Base-by-base conservation (phyloP, 2,329 filamentous ascomycete species). In the Aspergillus jensenii region DNA sequence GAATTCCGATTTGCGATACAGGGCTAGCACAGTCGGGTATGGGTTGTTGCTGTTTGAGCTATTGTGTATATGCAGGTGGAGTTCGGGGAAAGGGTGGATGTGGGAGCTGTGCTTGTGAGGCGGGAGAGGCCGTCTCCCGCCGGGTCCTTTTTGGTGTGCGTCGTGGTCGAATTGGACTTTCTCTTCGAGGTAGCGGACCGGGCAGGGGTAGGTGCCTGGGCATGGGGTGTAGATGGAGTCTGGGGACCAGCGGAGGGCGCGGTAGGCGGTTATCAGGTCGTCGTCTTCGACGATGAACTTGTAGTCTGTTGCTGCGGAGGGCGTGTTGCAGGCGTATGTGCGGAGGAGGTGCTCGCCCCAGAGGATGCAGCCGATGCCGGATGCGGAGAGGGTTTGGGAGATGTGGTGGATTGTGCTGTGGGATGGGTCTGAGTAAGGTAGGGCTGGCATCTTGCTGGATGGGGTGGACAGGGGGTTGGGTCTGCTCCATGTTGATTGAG, bases 301-400 rank as follows among this genome's bases (percentile, higher is more conserved):
- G 50, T 43, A 53, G 50, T 53, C 27, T 45, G 50, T 15, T 31
- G 25, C 25, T 6, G 9, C 2, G n/a, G 15, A 31, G 39, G n/a
- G 40, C 33, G 8, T 23, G 19, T 21, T 14, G 37, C 25, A 52
- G 37, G 37, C 49, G 37, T n/a, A 54, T 25, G 33, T 25, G 9
- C 43, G 43, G 7, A 54, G 52, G 19, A 54, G 31, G 14, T 39
- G 37, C 44, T 47, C 52, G 21, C 44, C 44, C 52, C 52, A 54
- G 27, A 54, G 44, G 43, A 54, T 17, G 7, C 43, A 23, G 31
- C 19, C 23, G 52, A 54, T 41, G 31, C 35, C 35, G 14, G 21
- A 21, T 11, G 12, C 5, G 1, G 27, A 23, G 12, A 54, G 31
- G 52, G 35, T 8, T 3, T n/a, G 14, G 14, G 33, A 17, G 31